Percentiles rank a stretch among this genome's conserved stretches.
Conservation (phyloP, 768 basidiomycete genomes). For the Leccinellum rugosiceps region DNA sequence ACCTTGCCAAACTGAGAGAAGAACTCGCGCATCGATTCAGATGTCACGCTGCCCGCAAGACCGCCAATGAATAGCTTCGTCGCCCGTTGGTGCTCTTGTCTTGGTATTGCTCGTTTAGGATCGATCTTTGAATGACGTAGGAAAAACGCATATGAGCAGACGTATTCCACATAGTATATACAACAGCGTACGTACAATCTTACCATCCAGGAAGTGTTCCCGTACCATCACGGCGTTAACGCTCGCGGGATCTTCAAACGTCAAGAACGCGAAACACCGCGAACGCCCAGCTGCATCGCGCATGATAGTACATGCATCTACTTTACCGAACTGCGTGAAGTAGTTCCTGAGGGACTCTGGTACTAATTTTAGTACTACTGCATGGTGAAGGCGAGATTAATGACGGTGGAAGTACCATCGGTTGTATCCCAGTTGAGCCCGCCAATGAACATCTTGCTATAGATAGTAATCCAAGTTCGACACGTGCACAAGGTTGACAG, state of each 20-base stretch:
- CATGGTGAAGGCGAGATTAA: slow-evolving; percentile 32
- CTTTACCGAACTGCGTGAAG: slow-evolving; percentile 94
- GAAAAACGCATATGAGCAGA: slow-evolving; percentile 19
- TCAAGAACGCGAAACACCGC: slow-evolving; percentile 96
- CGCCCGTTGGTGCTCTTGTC: slow-evolving; percentile 90
- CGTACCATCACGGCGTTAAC: slow-evolving; percentile 96
- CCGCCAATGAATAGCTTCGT: slow-evolving; percentile 97
- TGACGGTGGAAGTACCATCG: slow-evolving; percentile 73
- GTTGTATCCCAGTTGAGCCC: slow-evolving; percentile 99
- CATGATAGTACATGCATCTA: slow-evolving; percentile 99
- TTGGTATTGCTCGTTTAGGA: slow-evolving; percentile 97
- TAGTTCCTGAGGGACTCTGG: slow-evolving; percentile 79
- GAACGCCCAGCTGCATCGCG: slow-evolving; percentile 93
- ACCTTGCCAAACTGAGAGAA: slow-evolving; percentile 94
- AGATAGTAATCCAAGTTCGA: slow-evolving; percentile 29
- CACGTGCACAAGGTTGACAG: slow-evolving; percentile 26
- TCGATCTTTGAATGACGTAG: slow-evolving; percentile 69
- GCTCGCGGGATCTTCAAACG: slow-evolving; percentile 88
- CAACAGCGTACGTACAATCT: slow-evolving; percentile 69
- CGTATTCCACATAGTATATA: slow-evolving; percentile 10
- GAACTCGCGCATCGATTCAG: slow-evolving; percentile 89
- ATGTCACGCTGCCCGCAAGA: slow-evolving; percentile 86
- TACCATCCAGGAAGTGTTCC: slow-evolving; percentile 94
- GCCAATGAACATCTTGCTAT: slow-evolving; percentile 99
- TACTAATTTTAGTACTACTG: slow-evolving; percentile 45